Base-by-base conservation (phyloP, 2,329 filamentous ascomycete species). In the Sclerotinia sclerotiorum region DNA sequence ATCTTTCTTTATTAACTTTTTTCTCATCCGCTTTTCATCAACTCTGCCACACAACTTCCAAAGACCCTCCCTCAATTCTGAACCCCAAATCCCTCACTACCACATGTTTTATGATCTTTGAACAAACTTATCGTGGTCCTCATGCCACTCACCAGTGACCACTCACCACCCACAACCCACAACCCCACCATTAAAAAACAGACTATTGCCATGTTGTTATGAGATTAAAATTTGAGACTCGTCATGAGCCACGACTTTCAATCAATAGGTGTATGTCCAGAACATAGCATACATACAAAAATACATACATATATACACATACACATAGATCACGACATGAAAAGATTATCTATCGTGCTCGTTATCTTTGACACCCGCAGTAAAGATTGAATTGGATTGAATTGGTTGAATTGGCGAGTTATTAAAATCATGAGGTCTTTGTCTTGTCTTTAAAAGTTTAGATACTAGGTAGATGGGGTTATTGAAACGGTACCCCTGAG, bases 231-330 rank as follows among this genome's bases (percentile, higher is more conserved):
- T 56, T 32, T 55, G 62, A 44, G 62, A 65, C 35, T 65, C 51
- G 62, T 65, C 62, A 65, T 65, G 62, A 44, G 46, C 19, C 62
- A 65, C 62, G 62, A 65, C 62, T 65, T 44, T 7, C 39, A 52
- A 55, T 46, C 51, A 46, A 56, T 65, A 15, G 24, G 8, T 44
- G 17, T 24, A 46, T 56, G 49, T 24, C 48, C 62, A 65, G 62
- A 65, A 56, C 19, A 13, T 39, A 8, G 39, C 2, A 11, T 39
- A 39, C 11, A 39, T 39, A 7, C 3, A 11, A 35, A 35, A 39
- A 13, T 15, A 15, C 39, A 42, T 42, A 42, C 7, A 35, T 32
- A 32, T 5, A 6, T 32, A 32, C 32, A 32, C 5, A 32, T 7
- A 32, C 11, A 13, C 13, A 65, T 27, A 27, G n/a, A 27, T 58